Base-by-base conservation (phyloP, 2,329 filamentous ascomycete species). In the Sporothrix phasma region DNA sequence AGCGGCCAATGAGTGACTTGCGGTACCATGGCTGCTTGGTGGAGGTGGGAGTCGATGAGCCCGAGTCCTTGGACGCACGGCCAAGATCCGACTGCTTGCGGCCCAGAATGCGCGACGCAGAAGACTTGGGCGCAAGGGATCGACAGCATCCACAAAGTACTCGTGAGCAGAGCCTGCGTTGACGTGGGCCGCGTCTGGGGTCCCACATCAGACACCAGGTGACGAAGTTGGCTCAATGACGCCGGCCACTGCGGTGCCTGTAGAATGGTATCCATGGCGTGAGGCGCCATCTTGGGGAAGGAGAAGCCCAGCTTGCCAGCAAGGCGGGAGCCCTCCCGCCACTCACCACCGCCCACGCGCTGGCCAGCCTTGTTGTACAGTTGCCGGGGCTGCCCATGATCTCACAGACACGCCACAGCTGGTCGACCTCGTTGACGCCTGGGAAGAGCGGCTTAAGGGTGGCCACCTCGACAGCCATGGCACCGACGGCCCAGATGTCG, bases 131-230 rank as follows among this genome's bases (percentile, higher is more conserved):
- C 92, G 82, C 62, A 97, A 78, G 15, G 94, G 94, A 74, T 99
- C 94, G 60, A 95, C 85, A 1, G 94, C 94, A 76, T 97, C 94
- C 39, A 82, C 76, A 71, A 99, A 99, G 76, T 95, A 99, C 69
- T 97, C 93, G 74, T 99, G 94, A 45, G 89, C 69, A 99, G 78
- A n/a, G 94, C 93, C 75, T 99, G 92, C 0, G 88, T 87, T 1
- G 93, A 97, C 3, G 92, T 97, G 51, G 94, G 94, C 66, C 94
- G 84, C 72, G 80, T 86, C 78, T 92, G 11, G 94, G 94, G 75
- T 99, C 94, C 94, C 94, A 99, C 89, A 97, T 94, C 69, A 99
- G 77, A 76, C 94, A 99, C 92, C 92, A 97, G 17, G 94, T 99
- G 65, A 99, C 94, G 72, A 99, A 97, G 65, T 95, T n/a, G 86